Evolutionary conservation across 352 stramenopile genomes (phyloP).

Genomic region (Phytophthora ohioensis): DNA sequence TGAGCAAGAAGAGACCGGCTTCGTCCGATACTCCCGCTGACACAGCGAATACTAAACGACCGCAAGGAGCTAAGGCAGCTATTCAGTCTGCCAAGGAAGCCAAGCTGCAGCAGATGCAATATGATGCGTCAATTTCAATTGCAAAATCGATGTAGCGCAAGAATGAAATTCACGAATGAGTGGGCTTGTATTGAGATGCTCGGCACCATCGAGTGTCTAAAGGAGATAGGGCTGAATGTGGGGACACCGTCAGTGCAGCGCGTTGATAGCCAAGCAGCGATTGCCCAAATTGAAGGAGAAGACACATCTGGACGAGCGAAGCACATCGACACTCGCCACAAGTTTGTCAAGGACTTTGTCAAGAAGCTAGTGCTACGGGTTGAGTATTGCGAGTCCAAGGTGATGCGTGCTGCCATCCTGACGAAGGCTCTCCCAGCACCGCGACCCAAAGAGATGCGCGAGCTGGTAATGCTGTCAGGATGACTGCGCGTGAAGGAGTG

Average conservation of each 20-base stretch:
- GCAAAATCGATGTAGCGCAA: background rate
- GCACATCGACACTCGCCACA: conserved; percentile 20
- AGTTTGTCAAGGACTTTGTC: conserved; percentile 26
- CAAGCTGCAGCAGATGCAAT: background rate
- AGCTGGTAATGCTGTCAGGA: conserved; percentile 9
- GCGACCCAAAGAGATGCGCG: conserved; percentile 11
- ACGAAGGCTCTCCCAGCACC: conserved; percentile 21
- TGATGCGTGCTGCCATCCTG: conserved; percentile 24
- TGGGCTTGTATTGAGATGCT: conserved; percentile 6
- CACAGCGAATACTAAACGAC: background rate
- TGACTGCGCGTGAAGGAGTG: conserved; percentile 15
- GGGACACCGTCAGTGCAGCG: background rate
- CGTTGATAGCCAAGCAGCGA: conserved; percentile 25
- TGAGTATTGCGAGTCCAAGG: conserved; percentile 21
- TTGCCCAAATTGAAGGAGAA: conserved; percentile 22
- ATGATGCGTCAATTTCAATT: background rate
- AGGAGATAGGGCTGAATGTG: background rate
- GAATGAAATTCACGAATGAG: background rate
- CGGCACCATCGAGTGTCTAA: conserved; percentile 7
- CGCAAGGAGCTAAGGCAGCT: background rate
- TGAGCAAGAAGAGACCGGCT: background rate
- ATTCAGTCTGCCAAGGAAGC: background rate
- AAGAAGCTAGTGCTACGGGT: conserved; percentile 15
- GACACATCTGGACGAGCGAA: conserved; percentile 12
- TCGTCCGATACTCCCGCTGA: background rate